Base-by-base conservation (phyloP, 192 early-diverging fungal genomes). In the Coemansia sp. region DNA sequence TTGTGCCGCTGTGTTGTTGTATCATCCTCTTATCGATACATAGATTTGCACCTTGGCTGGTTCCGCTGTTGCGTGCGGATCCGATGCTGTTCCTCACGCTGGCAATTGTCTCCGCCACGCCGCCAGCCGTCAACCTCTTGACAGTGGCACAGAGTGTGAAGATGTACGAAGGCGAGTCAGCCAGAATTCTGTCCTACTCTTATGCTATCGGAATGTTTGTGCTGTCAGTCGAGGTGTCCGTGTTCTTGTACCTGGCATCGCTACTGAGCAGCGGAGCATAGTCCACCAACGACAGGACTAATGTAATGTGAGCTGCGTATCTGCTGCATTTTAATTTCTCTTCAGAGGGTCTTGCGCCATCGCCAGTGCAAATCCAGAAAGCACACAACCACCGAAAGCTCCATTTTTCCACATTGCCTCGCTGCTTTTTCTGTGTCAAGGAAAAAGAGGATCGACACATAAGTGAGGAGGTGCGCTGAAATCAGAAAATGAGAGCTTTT, bases 81-180 rank as follows among this genome's bases (percentile, higher is more conserved):
- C 90, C 89, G 5, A 83, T 86, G 12, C 84, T 90, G 62, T 74
- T 87, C 8, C 62, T 89, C 41, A 80, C 84, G 22, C 73, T 90
- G 73, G 73, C 90, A 4, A 73, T 91, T 16, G 61, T 89, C 10
- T 84, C 84, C 2, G 84, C 85, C 7, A 85, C 85, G 36, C 90
- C 90, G 1, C 87, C 90, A 1, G 90, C 90, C 1, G 78, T 90
- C 65, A 90, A 88, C 41, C 81, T 90, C 45, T 77, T 86, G 8
- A 88, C 89, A 36, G 84, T 90, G n/a, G 85, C 86, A 47, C 86
- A 88, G 61, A 83, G 85, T 46, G 76, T 87, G 57, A 87, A 85
- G 2, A 71, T 85, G 67, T 92, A 85, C 68, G 87, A 92, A 68
- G 72, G 77, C n/a, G 86, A 89, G 65, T 84, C 89, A 71, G 83